Base-by-base conservation (phyloP, 805 yeast genomes). In the Barnettozyma californica region DNA sequence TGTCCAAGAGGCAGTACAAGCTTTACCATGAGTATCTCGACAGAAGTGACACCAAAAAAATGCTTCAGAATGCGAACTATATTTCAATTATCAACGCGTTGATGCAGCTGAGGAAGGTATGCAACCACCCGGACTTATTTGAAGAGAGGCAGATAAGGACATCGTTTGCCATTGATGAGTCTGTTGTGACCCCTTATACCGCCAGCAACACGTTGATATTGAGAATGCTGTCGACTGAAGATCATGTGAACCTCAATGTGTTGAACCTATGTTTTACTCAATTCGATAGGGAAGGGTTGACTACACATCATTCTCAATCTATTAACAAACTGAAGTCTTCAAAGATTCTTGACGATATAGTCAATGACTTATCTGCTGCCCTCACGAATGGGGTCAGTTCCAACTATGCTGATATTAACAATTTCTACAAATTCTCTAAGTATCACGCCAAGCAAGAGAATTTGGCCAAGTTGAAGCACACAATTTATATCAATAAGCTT, bases 1-100 rank as follows among this genome's bases (percentile, higher is more conserved):
- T 94, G 41, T 90, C 97, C 1, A 90, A 94, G 59, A 78, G 99
- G 54, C 99, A 94, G 64, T 70, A 98, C 51, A 87, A 80, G 59
- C 68, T 94, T 47, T 94, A 94, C 60, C 99, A 94, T 65, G 99
- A 94, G 66, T 94, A 94, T 62, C 88, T 94, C 95, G 86, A 97
- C 1, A 75, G 99, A 54, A 96, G 99, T 8, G 92, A 92, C 60
- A 94, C 99, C 0, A 84, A 80, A 59, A 97, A 88, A 54, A 94
- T 98, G 4, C 73, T 94, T 52, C 92, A 92, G 1, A 87, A 95
- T 27, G 98, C 99, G 5, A 94, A 94, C 61, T 94, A 91, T 60
- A 73, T 94, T 66, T 88, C 97, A 14, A 94, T 94, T 61, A 91
- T 94, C 59, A 94, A 95, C 61, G 94, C 98, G 72, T 75, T 94